Conservation (phyloP, 768 basidiomycete genomes). For the Sporobolomyces pararoseus region DNA sequence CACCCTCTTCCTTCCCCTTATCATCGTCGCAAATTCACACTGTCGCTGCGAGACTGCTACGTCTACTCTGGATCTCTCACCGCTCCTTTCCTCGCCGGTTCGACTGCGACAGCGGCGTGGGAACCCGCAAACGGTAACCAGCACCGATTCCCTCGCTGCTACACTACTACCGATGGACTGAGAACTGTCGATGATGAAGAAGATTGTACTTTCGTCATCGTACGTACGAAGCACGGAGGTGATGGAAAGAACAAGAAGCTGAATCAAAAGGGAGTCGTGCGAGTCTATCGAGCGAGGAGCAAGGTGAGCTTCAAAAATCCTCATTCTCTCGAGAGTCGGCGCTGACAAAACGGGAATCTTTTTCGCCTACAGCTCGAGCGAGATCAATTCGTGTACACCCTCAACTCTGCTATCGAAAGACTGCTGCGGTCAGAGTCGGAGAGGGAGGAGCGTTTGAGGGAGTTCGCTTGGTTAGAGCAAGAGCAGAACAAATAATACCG, state of each 20-base stretch:
- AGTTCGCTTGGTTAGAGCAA: conserved; percentile 45
- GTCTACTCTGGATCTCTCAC: conserved; percentile 74
- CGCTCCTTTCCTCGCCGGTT: conserved; percentile 55
- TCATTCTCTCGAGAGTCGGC: too few species aligned
- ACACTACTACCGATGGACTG: conserved; percentile 69
- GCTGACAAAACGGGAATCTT: neutral
- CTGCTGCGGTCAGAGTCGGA: conserved; percentile 61
- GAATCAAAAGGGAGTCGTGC: conserved; percentile 60
- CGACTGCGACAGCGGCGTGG: conserved; percentile 51
- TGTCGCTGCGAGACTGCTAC: conserved; percentile 69
- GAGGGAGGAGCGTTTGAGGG: conserved; percentile 65
- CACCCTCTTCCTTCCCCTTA: conserved; percentile 57
- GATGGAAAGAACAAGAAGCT: conserved; percentile 50
- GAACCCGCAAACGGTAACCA: conserved; percentile 32
- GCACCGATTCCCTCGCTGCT: conserved; percentile 61
- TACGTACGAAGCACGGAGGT: conserved; percentile 24
- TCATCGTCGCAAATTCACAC: conserved; percentile 57
- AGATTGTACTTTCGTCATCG: conserved; percentile 80
- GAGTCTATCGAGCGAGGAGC: conserved; percentile 69
- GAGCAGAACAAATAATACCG: neutral
- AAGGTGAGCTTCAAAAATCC: conserved; percentile 53
- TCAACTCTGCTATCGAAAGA: conserved; percentile 85
- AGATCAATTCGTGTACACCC: conserved; percentile 90
- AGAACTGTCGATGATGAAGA: conserved; percentile 82
- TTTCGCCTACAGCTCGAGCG: conserved; percentile 58